Conservation (phyloP, 495 filamentous ascomycete species). For the Astrothelium macrocarpum region DNA sequence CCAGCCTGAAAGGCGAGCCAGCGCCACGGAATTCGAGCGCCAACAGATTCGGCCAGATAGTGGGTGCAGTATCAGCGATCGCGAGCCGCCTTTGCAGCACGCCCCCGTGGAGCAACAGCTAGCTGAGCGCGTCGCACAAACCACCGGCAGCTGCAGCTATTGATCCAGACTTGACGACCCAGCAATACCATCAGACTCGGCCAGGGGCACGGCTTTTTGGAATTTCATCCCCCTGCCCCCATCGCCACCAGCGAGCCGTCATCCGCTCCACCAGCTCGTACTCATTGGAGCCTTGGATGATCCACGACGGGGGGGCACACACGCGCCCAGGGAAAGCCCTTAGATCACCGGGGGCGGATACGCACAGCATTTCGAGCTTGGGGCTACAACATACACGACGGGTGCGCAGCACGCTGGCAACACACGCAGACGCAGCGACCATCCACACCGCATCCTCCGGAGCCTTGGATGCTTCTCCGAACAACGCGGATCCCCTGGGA, state of each 20-base stretch:
- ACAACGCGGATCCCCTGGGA: not conserved
- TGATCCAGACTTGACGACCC: slow-evolving; percentile 3
- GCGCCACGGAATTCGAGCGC: slow-evolving; percentile 2
- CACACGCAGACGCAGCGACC: not conserved
- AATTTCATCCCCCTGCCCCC: not conserved
- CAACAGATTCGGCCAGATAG: not conserved
- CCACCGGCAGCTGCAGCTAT: not conserved
- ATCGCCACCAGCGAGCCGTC: not conserved
- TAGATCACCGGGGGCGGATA: slow-evolving; percentile 1
- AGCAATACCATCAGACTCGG: not conserved
- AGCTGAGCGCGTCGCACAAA: not conserved
- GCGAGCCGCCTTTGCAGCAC: not conserved
- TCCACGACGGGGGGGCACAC: not conserved
- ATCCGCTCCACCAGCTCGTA: not conserved
- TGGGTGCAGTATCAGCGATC: not conserved
- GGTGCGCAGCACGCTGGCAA: not conserved
- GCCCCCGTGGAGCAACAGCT: not conserved
- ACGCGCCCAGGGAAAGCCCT: not conserved
- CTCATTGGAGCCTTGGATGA: not conserved
- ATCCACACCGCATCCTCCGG: slow-evolving; percentile 3
- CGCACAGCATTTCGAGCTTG: not conserved
- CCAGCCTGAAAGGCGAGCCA: not conserved
- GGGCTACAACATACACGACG: slow-evolving; percentile 5
- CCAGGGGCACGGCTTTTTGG: not conserved
- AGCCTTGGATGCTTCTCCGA: slow-evolving; percentile 1